Evolutionary conservation across 495 filamentous ascomycete genomes (phyloP).

Genomic region (Aspergillus sclerotiicarbonarius): DNA sequence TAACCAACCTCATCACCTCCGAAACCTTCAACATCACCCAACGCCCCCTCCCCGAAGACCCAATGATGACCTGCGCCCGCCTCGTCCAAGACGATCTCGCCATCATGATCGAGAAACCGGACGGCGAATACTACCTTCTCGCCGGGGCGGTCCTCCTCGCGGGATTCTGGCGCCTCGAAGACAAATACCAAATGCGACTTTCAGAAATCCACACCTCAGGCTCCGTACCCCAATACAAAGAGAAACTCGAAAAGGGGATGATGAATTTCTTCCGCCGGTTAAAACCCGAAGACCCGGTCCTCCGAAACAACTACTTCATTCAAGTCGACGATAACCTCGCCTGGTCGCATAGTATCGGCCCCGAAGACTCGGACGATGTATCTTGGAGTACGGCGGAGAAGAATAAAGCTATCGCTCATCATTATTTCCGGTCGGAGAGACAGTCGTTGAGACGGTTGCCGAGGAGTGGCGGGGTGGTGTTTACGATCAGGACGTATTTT

Average conservation of each 20-base stretch:
- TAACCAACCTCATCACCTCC: constrained; percentile 69
- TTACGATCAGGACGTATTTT: constrained; percentile 80
- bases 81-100: constrained; percentile 84
- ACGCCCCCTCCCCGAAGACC: constrained; percentile 72
- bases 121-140: constrained; percentile 83
- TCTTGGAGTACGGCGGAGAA: constrained; percentile 79
- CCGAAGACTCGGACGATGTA: constrained; percentile 62
- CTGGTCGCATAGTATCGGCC: constrained; percentile 74
- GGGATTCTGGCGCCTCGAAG: constrained; percentile 82
- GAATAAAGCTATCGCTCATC: constrained; percentile 69
- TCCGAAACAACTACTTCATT: constrained; percentile 73
- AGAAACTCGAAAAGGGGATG: constrained; percentile 82
- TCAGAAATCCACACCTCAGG: constrained; percentile 83
- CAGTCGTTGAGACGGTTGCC: constrained; percentile 75
- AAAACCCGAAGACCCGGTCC: constrained; percentile 61
- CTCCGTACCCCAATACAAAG: constrained; percentile 72
- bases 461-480: constrained; percentile 70
- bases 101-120: constrained; percentile 76
- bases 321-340: constrained; percentile 71
- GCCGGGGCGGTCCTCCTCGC: constrained; percentile 78
- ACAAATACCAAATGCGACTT: constrained; percentile 83
- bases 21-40: constrained; percentile 70
- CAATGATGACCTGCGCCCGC: constrained; percentile 72
- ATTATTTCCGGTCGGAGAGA: constrained; percentile 78
- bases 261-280: constrained; percentile 72